Conservation (phyloP, 441 rosid genomes). For the Eruca vesicaria region DNA sequence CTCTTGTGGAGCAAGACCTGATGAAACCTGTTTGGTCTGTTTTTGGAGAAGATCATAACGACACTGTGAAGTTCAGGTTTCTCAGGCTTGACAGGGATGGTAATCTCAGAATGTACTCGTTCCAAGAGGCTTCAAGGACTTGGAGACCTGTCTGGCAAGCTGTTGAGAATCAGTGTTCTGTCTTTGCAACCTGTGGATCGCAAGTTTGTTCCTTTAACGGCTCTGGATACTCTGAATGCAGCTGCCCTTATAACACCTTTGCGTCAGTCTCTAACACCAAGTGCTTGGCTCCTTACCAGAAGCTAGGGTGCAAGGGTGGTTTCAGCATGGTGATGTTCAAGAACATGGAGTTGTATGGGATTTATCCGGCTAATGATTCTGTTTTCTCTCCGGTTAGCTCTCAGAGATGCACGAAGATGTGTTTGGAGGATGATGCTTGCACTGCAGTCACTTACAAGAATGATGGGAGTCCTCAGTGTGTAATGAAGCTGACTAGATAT, state of each 20-base stretch:
- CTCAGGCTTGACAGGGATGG: constrained; percentile 77
- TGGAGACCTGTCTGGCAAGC: constrained; percentile 94
- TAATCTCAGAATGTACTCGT: constrained; percentile 78
- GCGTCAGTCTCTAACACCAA: constrained; percentile 34
- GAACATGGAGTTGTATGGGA: constrained; percentile 57
- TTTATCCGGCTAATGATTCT: constrained; percentile 60
- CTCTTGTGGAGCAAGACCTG: constrained; percentile 37
- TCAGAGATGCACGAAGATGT: constrained; percentile 49
- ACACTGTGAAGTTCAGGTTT: constrained; percentile 55
- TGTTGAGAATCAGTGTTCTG: constrained; percentile 79
- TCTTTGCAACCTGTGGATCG: constrained; percentile 77
- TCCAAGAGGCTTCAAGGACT: constrained; percentile 43
- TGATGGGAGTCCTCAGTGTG: constrained; percentile 55
- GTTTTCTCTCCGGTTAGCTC: constrained; percentile 40
- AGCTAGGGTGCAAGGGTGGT: constrained; percentile 41
- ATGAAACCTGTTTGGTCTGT: constrained; percentile 52
- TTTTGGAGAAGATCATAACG: constrained; percentile 71
- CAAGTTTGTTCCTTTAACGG: constrained; percentile 53
- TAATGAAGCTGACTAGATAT: constrained; percentile 46
- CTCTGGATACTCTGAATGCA: constrained; percentile 51
- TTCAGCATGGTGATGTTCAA: constrained; percentile 44
- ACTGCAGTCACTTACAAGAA: constrained; percentile 64
- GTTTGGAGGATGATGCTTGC: constrained; percentile 48
- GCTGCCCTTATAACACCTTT: constrained; percentile 45
- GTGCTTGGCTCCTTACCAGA: constrained; percentile 52